A percentile compares a stretch with the other conserved stretches of the same genome.
These are phyloP conservation scores for Wallacemonas collosoma DNA, from an alignment of 208 protist species.

Conservation along the genomic window DNA sequence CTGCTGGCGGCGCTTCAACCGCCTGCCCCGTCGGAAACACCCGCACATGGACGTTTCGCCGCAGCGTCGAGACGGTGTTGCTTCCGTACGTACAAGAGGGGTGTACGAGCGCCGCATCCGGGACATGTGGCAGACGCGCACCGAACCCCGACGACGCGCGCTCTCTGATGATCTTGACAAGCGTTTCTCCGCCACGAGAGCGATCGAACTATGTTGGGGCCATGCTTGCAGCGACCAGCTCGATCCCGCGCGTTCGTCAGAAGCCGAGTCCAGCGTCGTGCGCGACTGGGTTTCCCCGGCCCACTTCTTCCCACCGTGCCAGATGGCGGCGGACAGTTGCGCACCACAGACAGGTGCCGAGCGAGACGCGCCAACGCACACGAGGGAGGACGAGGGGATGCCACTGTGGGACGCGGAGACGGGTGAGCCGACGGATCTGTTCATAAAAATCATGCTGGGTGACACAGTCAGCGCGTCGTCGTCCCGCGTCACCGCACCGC, in stretches of 20 bases:
- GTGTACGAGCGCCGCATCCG: slow-evolving; percentile 36
- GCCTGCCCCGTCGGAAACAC: slow-evolving; percentile 42
- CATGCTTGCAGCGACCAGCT: too few species aligned
- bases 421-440: slow-evolving; percentile 1
- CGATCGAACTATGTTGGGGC: neutral
- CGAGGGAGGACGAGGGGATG: neutral
- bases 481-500: neutral
- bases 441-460: slow-evolving; percentile 3
- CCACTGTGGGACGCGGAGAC: neutral
- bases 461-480: neutral
- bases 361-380: too few species aligned
- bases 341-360: too few species aligned
- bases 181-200: neutral
- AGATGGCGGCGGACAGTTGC: neutral
- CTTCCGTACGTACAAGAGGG: slow-evolving; percentile 6
- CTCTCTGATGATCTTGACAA: slow-evolving; percentile 13
- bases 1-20: slow-evolving; percentile 58
- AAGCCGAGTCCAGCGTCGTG: neutral
- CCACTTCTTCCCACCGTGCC: slow-evolving; percentile 11
- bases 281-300: neutral
- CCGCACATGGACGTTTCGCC: too few species aligned
- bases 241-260: too few species aligned
- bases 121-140: slow-evolving; percentile 32
- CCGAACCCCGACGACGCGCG: slow-evolving; percentile 11
- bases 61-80: too few species aligned